Evolutionary conservation across 768 basidiomycete genomes (phyloP), one percentile per base, ranked within the genome.

Genomic region (Amanita muscaria): DNA sequence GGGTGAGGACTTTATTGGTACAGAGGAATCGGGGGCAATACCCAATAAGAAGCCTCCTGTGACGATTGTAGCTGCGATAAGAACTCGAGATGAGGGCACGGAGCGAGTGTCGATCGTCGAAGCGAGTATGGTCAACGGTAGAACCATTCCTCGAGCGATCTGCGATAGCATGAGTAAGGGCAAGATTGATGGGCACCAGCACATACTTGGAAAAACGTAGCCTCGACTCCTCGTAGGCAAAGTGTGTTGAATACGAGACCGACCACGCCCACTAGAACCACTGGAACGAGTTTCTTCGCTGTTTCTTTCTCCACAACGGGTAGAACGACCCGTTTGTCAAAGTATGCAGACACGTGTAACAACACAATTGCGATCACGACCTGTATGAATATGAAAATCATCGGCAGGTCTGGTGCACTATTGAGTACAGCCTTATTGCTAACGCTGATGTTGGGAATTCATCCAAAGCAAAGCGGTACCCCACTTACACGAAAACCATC

Each of bases 121-220:
- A 33, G 89, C 77, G 19, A 76, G 49, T 44, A 91, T 87, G 1
- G 89, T 93, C 38, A 88, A 69, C 0, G 89, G 89, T 4, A 93
- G 70, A 3, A 88, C 81, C 29, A 93, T 72, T 0, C 89, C 88
- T 52, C 88, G 68, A 1, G 88, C 89, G 54, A 93, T 88, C 81
- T 90, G 39, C 22, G 25, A 44, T n/a, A 14, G 35, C 14, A 44
- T 22, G 31, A 31, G 35, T 19, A 33, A 16, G 46, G 25, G 24
- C 14, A 39, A 39, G 12, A 37, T 15, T 35, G n/a, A 25, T 18
- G 24, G 24, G 27, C n/a, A 19, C 41, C 32, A 10, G 33, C 3
- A 42, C 51, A 29, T 50, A 81, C 83, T 70, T 87, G 85, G 62
- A 87, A 89, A 60, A 83, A 89, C 0, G 80, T 79, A 2, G 86